These are phyloP conservation scores for Pleurozium schreberi DNA, from an alignment of 225 moss, liverwort and hornwort genomes.

Conservation along the genomic window DNA sequence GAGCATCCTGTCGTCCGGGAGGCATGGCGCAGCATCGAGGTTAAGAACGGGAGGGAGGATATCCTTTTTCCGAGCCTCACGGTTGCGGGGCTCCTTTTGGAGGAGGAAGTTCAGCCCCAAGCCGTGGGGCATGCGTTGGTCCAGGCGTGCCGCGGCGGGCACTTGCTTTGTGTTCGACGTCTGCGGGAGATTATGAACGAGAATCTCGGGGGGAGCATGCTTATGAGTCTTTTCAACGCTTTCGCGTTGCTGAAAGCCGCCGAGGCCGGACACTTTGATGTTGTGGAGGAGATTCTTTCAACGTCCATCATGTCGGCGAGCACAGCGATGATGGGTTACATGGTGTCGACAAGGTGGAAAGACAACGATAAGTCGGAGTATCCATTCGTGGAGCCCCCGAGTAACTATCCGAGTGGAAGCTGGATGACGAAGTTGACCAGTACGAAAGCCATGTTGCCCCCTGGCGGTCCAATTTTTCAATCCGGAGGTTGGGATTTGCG, in stretches of 20 bases:
- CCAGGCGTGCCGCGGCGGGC: conserved; percentile 10
- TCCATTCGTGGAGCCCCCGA: conserved; percentile 18
- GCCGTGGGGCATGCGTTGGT: conserved; percentile 34
- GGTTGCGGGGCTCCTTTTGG: conserved; percentile 19
- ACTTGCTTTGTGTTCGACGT: conserved; percentile 28
- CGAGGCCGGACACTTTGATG: conserved; percentile 8
- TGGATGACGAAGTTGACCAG: conserved; percentile 20
- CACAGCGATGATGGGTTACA: conserved; percentile 26
- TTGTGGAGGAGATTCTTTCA: conserved; percentile 21
- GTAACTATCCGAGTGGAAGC: neutral
- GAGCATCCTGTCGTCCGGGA: neutral
- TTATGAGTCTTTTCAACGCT: conserved; percentile 13
- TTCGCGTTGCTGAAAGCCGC: conserved; percentile 22
- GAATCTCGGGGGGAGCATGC: conserved; percentile 12
- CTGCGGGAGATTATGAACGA: conserved; percentile 21
- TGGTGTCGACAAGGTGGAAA: conserved; percentile 16
- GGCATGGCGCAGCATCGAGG: conserved; percentile 7
- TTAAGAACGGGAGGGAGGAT: neutral
- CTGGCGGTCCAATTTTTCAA: neutral
- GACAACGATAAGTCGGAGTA: conserved; percentile 7
- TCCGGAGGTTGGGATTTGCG: conserved; percentile 23
- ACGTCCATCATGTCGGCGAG: conserved; percentile 15
- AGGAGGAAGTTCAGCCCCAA: conserved; percentile 22
- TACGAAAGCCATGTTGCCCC: conserved; percentile 7
- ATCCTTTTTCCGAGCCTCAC: conserved; percentile 11